Evolutionary conservation across 148 eudicot species (phyloP).

Genomic region (Fagopyrum tataricum): DNA sequence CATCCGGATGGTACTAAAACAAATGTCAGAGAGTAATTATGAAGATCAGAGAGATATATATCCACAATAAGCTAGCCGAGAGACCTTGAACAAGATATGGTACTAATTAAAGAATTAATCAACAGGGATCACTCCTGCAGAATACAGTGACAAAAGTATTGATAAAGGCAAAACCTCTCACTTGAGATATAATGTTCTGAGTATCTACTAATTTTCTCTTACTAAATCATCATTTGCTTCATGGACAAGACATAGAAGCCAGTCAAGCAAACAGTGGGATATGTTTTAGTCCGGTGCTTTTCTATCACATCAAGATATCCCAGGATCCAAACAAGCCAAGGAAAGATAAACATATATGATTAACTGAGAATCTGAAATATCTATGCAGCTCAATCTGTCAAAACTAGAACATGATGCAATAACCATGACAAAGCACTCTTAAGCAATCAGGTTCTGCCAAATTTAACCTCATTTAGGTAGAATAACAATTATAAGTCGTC

Average conservation of each 20-base stretch:
- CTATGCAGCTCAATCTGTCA: background rate
- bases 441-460: background rate
- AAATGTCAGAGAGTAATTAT: constrained; percentile 4
- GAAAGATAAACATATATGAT: background rate
- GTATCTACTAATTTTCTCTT: background rate
- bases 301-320: background rate
- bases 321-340: background rate
- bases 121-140: background rate
- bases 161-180: background rate
- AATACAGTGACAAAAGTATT: background rate
- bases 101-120: background rate
- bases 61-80: constrained; percentile 6
- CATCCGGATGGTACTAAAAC: constrained; percentile 91
- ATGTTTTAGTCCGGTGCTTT: background rate
- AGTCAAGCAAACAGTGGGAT: background rate
- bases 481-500: too few species aligned
- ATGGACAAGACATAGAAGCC: background rate
- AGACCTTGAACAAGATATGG: constrained; percentile 12
- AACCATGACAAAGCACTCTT: background rate
- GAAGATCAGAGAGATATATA: background rate
- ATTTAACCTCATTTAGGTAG: background rate
- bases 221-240: background rate
- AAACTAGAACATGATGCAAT: background rate
- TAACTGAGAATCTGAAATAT: background rate
- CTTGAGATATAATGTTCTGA: background rate